These are phyloP conservation scores for Pterocarpus macrocarpus DNA, from an alignment of 306 rosid species.

Conservation along the genomic window DNA sequence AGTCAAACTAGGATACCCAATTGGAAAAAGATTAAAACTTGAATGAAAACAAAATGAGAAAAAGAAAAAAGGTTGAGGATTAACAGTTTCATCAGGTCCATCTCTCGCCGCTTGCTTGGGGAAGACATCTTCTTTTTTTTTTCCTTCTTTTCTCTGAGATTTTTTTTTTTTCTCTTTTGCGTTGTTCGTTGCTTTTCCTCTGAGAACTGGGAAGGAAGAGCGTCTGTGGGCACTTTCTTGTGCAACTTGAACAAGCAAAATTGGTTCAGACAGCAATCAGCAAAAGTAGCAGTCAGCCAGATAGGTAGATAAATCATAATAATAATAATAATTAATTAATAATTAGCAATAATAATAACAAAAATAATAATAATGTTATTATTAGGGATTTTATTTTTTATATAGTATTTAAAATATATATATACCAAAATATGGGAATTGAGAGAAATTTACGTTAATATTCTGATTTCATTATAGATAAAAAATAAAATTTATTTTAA, in stretches of 20 bases:
- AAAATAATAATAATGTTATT: neutral
- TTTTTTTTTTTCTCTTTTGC: neutral
- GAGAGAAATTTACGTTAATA: too few species aligned
- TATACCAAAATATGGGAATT: too few species aligned
- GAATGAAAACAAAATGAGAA: constrained; percentile 8
- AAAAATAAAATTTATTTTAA: too few species aligned
- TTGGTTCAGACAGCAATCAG: constrained; percentile 47
- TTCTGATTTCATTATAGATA: too few species aligned
- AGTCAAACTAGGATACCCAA: constrained; percentile 43
- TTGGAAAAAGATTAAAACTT: constrained; percentile 43
- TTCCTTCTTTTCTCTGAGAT: neutral
- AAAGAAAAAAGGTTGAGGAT: constrained; percentile 28
- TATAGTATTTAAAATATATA: too few species aligned
- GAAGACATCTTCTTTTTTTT: constrained; percentile 56
- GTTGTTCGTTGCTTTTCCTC: constrained; percentile 23
- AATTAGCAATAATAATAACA: neutral
- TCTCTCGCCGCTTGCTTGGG: constrained; percentile 75
- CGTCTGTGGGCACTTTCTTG: constrained; percentile 52
- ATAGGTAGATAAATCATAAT: neutral
- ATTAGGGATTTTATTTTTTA: too few species aligned
- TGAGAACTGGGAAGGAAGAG: constrained; percentile 3
- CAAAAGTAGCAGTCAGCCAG: constrained; percentile 29
- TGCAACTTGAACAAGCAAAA: constrained; percentile 55
- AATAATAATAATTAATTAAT: neutral
- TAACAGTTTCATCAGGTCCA: constrained; percentile 74